Evolutionary conservation across 2,329 filamentous ascomycete species (phyloP).

Genomic region (Claviceps sorghi): DNA sequence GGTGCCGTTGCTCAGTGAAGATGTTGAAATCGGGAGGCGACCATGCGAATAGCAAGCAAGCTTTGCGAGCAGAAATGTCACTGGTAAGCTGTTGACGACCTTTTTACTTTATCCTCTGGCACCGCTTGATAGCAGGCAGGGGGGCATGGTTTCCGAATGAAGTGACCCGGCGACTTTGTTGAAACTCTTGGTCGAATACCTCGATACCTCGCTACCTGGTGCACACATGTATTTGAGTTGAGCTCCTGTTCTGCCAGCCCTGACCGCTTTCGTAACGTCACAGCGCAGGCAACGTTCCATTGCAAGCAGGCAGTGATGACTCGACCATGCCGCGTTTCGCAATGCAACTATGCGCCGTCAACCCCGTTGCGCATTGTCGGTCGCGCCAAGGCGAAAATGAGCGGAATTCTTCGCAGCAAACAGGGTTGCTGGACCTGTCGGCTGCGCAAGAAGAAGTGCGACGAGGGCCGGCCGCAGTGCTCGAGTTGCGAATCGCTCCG

Average conservation of each 20-base stretch:
- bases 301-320: neutral
- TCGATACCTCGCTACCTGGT: no score
- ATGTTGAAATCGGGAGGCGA: neutral
- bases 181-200: no score
- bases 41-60: neutral
- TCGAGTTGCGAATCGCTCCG: slow-evolving; percentile 11
- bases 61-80: neutral
- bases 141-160: no score
- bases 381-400: neutral
- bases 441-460: slow-evolving; percentile 16
- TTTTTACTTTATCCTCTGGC: no score
- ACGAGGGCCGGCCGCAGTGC: slow-evolving; percentile 12
- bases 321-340: neutral
- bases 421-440: slow-evolving; percentile 17
- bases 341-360: neutral
- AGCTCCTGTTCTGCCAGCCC: neutral
- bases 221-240: no score
- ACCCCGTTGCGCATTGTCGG: neutral
- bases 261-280: neutral
- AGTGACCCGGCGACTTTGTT: no score
- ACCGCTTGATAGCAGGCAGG: no score
- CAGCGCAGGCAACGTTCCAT: neutral
- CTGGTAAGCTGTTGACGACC: neutral
- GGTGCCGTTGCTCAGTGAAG: neutral
- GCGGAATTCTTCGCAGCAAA: slow-evolving; percentile 6